Base-by-base conservation (phyloP, 306 rosid genomes). In the Malus sylvestris region DNA sequence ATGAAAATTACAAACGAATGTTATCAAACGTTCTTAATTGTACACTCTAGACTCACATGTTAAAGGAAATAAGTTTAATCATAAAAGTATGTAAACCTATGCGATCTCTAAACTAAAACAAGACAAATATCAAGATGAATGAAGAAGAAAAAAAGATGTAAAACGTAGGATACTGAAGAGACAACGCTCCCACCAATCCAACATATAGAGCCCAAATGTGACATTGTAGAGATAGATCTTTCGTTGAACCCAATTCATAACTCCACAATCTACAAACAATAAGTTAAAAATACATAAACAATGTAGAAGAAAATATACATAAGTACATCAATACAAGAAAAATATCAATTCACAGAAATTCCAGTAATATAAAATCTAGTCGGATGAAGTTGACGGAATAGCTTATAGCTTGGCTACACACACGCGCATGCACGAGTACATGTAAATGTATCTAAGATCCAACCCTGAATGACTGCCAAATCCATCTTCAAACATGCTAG, bases 161-260 rank as follows among this genome's bases (percentile, higher is more conserved):
- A 0, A 52, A 81, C 25, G 76, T 72, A 92, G 95, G 93, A 90
- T 92, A 92, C 98, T 92, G 85, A 94, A 94, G 49, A 90, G 83
- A 72, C 76, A 87, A 65, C 95, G 96, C 87, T 94, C 98, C 98
- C 97, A 94, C 95, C 96, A 87, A 71, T 94, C 98, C 85, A 92
- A 66, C 98, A 90, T 95, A 80, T 80, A 95, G 69, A 95, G 92
- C 61, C 98, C 98, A 78, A 92, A 95, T 23, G 96, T 95, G 67
- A 92, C 98, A 79, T 92, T 92, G 91, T 95, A 95, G 32, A 92
- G 96, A 73, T 82, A 86, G 81, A 92, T 80, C 89, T 90, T 90
- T 71, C 93, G 93, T 77, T 89, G 97, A 79, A 95, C 70, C 97
- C 97, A 95, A 79, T 95, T 95, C 97, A 92, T 90, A 42, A 63